Evolutionary conservation across 805 yeast genomes (phyloP), one percentile per base, ranked within the genome.

Genomic region (Diddensiella transvaalensis): DNA sequence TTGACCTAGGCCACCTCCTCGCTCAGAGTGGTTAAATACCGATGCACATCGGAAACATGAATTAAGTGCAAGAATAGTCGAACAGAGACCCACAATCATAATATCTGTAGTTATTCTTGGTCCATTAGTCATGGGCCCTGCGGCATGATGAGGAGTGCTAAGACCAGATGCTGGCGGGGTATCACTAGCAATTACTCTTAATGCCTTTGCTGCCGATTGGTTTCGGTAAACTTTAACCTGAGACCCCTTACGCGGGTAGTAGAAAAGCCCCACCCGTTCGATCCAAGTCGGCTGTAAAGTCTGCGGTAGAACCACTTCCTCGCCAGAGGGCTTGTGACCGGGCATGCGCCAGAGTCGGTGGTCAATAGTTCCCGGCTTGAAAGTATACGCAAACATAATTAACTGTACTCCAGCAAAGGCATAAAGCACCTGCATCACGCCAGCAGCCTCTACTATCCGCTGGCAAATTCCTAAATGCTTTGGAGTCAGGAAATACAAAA

Each of bases 211-310:
- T 2, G 56, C 52, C 4, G 76, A 76, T 59, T 75, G 77, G 11
- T 82, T 83, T 41, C 67, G 64, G 57, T 55, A 62, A 8, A 60
- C 47, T 6, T 18, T 29, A 15, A 50, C 42, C 54, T 62, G 67
- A 1, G 87, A 79, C 44, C 73, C 72, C 49, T 73, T 74, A 52
- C 72, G 71, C 11, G 82, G 83, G 65, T 73, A 85, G 64, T 85
- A 85, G 43, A 70, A 66, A 15, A 82, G 74, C 8, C 13, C 10
- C 21, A 67, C 59, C 3, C 79, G 74, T 62, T 81, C 80, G 59
- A 85, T 80, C 93, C 93, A 85, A 76, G 83, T 82, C 32, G 95
- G 87, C 62, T 79, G 84, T 42, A 77, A 60, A 10, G 65, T 66
- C 18, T 55, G 54, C 13, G 53, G 80, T 37, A 60, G 49, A n/a